phyloP scores from a whole-genome alignment of 2,329 filamentous ascomycete species.

The Cladosporium sp. region DNA sequence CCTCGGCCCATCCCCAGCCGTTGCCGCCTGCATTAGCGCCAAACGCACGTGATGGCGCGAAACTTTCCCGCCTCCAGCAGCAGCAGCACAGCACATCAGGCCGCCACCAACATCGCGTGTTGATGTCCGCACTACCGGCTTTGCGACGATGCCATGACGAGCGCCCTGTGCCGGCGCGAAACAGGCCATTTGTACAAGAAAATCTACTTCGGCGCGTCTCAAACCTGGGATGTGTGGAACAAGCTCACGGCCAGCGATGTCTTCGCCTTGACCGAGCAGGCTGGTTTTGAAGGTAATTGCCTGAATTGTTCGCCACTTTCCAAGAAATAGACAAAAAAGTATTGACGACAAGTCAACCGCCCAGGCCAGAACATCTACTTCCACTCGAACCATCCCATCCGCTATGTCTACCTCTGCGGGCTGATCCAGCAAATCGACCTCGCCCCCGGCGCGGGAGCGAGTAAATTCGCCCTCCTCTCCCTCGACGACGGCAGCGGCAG shows the following conservation, averaged over 20 bases:
- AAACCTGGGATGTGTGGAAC: slow-evolving; percentile 61
- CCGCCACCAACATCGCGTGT: not conserved
- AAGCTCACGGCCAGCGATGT: slow-evolving; percentile 56
- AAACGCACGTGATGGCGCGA: too few species aligned
- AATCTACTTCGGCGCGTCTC: slow-evolving; percentile 56
- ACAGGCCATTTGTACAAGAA: slow-evolving; percentile 50
- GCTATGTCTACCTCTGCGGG: slow-evolving; percentile 44
- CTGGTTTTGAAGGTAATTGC: slow-evolving; percentile 50
- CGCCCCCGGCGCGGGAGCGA: slow-evolving; percentile 31
- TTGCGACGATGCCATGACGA: slow-evolving; percentile 34
- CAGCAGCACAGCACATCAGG: not conserved
- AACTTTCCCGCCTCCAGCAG: slow-evolving; percentile 6
- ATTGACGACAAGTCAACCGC: too few species aligned
- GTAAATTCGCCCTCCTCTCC: slow-evolving; percentile 45
- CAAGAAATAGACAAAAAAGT: not conserved
- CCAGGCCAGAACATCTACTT: slow-evolving; percentile 54
- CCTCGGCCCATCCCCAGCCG: too few species aligned
- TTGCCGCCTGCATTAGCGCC: slow-evolving; percentile 13
- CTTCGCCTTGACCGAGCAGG: slow-evolving; percentile 45
- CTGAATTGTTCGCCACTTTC: not conserved
- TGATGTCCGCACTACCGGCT: not conserved
- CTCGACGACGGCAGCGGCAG: slow-evolving; percentile 60
- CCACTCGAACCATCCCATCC: slow-evolving; percentile 51
- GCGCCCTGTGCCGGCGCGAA: slow-evolving; percentile 13
- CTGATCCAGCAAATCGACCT: slow-evolving; percentile 40